A percentile compares a stretch with the other conserved stretches of the same genome.
These are phyloP conservation scores for Backusella luteola DNA, from an alignment of 192 early-diverging fungal species.

Conservation along the genomic window DNA sequence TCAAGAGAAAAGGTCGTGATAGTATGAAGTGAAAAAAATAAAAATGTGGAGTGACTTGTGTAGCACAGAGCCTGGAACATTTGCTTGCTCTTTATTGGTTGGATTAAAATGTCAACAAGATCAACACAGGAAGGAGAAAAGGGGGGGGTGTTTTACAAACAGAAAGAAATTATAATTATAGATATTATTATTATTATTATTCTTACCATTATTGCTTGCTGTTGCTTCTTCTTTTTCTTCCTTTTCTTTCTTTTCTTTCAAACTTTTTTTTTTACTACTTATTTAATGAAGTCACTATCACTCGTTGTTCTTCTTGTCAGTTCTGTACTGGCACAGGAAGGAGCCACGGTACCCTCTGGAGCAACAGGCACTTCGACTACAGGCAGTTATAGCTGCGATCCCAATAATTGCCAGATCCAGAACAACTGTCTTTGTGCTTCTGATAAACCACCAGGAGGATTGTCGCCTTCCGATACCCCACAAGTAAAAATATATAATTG, in stretches of 20 bases:
- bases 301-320: neutral
- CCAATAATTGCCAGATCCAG: conserved; percentile 39
- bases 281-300: neutral
- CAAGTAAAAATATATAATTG: neutral
- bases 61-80: neutral
- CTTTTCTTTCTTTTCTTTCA: too few species aligned
- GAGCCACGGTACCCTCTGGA: neutral
- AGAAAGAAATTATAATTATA: neutral
- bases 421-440: conserved; percentile 52
- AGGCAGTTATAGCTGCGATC: conserved; percentile 39
- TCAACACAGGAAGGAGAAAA: neutral
- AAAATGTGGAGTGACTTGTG: neutral
- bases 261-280: too few species aligned
- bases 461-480: conserved; percentile 46
- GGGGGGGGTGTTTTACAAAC: neutral
- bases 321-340: conserved; percentile 31
- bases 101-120: conserved; percentile 5
- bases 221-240: neutral
- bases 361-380: neutral
- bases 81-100: neutral
- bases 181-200: neutral
- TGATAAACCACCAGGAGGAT: conserved; percentile 41
- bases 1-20: neutral
- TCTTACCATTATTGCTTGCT: neutral
- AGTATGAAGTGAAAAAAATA: neutral